A percentile compares a stretch with the other conserved stretches of the same genome.
These are phyloP conservation scores for Globisporangium cystogenes DNA, from an alignment of 352 stramenopile species.

Conservation along the genomic window DNA sequence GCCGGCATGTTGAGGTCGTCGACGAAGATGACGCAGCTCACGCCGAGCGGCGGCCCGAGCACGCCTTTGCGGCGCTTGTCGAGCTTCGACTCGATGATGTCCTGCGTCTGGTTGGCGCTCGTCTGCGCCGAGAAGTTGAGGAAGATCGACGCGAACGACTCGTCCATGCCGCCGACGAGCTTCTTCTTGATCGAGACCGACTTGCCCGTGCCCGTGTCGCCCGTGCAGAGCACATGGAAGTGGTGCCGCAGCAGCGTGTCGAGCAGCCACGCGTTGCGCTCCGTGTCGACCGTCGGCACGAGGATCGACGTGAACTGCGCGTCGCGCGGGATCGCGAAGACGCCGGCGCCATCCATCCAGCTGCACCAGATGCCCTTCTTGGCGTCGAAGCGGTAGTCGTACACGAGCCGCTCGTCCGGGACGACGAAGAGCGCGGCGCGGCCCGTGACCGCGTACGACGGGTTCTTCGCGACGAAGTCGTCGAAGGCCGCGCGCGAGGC, in stretches of 20 bases:
- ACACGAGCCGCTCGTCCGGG: conserved; percentile 72
- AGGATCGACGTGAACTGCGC: conserved; percentile 87
- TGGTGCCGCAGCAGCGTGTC: conserved; percentile 85
- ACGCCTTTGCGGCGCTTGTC: conserved; percentile 93
- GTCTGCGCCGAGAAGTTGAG: conserved; percentile 94
- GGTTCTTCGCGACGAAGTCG: conserved; percentile 87
- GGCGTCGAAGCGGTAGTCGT: conserved; percentile 90
- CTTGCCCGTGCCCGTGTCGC: conserved; percentile 93
- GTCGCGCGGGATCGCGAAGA: conserved; percentile 62
- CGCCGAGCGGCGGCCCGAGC: conserved; percentile 84
- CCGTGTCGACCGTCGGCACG: conserved; percentile 92
- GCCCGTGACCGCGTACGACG: conserved; percentile 42
- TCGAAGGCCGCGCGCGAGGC: conserved; percentile 50
- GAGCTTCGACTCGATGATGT: conserved; percentile 93
- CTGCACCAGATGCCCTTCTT: conserved; percentile 80
- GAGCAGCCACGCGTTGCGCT: conserved; percentile 90
- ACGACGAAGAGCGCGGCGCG: conserved; percentile 32
- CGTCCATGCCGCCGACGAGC: conserved; percentile 71
- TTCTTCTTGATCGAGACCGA: conserved; percentile 93
- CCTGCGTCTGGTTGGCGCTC: conserved; percentile 91
- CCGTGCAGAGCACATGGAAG: conserved; percentile 88
- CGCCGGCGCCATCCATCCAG: conserved; percentile 55
- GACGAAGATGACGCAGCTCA: conserved; percentile 91
- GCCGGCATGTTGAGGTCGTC: conserved; percentile 95
- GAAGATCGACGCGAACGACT: conserved; percentile 85